phyloP scores from a whole-genome alignment of 441 rosid genomes.

The Pelargonium fulgidum region DNA sequence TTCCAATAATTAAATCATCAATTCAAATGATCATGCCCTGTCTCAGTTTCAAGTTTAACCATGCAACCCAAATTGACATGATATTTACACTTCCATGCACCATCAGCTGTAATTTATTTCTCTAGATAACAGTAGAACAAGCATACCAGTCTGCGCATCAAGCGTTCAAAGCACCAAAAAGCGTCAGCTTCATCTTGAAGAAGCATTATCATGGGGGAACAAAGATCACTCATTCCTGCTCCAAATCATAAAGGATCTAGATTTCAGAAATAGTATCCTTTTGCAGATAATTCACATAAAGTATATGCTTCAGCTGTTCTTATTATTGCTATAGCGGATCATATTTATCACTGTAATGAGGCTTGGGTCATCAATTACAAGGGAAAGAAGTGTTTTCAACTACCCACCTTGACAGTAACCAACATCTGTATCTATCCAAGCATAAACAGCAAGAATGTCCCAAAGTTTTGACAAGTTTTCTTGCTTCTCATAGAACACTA shows the following conservation, averaged over 20 bases:
- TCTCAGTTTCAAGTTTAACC: no score
- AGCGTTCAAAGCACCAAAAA: slow-evolving; percentile 92
- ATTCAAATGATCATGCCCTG: no score
- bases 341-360: no score
- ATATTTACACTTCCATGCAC: no score
- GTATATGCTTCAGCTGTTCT: slow-evolving; percentile 1
- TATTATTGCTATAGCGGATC: no score
- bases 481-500: slow-evolving; percentile 83
- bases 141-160: slow-evolving; percentile 91
- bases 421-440: slow-evolving; percentile 85
- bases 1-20: no score
- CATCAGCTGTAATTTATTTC: no score
- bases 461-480: slow-evolving; percentile 81
- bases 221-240: slow-evolving; percentile 95
- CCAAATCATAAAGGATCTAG: neutral
- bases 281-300: slow-evolving; percentile 3
- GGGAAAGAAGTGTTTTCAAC: neutral
- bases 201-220: slow-evolving; percentile 97
- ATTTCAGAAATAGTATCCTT: slow-evolving; percentile 16
- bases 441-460: slow-evolving; percentile 90
- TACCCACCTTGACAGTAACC: slow-evolving; percentile 87
- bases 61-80: no score
- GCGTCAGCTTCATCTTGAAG: slow-evolving; percentile 87
- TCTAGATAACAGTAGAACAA: neutral
- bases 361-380: no score